phyloP scores from a whole-genome alignment of 805 yeast species.

The Brettanomyces bruxellensis region DNA sequence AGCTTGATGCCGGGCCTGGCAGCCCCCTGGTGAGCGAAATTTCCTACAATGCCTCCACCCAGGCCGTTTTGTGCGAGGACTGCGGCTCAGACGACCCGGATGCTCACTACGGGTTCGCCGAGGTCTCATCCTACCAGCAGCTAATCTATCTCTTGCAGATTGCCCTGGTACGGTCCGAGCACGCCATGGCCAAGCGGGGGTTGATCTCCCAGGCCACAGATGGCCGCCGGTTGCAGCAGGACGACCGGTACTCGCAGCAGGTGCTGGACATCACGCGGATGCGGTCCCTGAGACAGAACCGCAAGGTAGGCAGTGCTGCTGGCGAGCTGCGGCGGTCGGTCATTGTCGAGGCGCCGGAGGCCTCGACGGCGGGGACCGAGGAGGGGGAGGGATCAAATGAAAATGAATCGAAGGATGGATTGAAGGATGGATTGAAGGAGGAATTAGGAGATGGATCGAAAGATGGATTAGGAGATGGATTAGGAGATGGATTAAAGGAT shows the following conservation, averaged over 20 bases:
- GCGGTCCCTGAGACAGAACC: slow-evolving; percentile 63
- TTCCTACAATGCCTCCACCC: slow-evolving; percentile 30
- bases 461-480: slow-evolving; percentile 2
- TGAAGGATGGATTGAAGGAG: slow-evolving; percentile 2
- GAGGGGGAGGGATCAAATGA: slow-evolving; percentile 9
- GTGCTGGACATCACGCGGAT: slow-evolving; percentile 69
- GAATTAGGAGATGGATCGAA: not conserved
- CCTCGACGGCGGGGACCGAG: slow-evolving; percentile 27
- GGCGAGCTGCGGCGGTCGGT: slow-evolving; percentile 55
- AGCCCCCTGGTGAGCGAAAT: slow-evolving; percentile 28
- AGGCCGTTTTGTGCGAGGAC: slow-evolving; percentile 45
- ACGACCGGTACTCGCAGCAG: slow-evolving; percentile 55
- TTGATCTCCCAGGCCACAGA: not conserved
- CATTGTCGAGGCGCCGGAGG: slow-evolving; percentile 54
- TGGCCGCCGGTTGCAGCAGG: not conserved
- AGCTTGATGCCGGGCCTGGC: slow-evolving; percentile 23
- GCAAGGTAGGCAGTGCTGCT: slow-evolving; percentile 43
- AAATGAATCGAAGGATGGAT: slow-evolving; percentile 1
- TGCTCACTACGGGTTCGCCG: slow-evolving; percentile 44
- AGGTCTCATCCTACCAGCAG: slow-evolving; percentile 65
- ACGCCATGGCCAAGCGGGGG: slow-evolving; percentile 41
- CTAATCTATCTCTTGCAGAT: slow-evolving; percentile 70
- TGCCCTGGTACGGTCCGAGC: slow-evolving; percentile 67
- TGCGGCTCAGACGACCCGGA: slow-evolving; percentile 49
- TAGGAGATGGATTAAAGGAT: slow-evolving; percentile 1